Evolutionary conservation across 257 asterid species (phyloP).

Genomic region (Gentiana straminea): DNA sequence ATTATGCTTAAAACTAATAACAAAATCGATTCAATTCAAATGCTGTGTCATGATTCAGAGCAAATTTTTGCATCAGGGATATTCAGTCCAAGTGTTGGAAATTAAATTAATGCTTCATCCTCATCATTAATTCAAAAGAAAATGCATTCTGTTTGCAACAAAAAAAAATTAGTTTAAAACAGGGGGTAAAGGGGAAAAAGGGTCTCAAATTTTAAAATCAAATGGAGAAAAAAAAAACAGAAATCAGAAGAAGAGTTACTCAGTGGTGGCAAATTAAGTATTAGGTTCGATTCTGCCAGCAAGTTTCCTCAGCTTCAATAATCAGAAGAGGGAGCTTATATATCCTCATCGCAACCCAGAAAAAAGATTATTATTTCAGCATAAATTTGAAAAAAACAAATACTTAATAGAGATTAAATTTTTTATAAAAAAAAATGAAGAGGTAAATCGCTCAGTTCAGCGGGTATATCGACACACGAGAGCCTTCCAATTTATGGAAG

Average conservation of each 20-base stretch:
- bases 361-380: background rate
- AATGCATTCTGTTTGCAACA: too few relatives aligned
- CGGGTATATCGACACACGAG: conserved; percentile 80
- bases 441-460: conserved; percentile 71
- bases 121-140: too few relatives aligned
- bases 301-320: conserved; percentile 35
- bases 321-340: conserved; percentile 95
- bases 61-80: conserved; percentile 12
- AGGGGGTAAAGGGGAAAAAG: too few relatives aligned
- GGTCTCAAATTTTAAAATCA: background rate
- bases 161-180: too few relatives aligned
- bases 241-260: conserved; percentile 12
- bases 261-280: conserved; percentile 46
- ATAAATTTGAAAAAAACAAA: background rate
- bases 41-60: background rate
- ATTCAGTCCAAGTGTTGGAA: conserved; percentile 45
- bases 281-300: conserved; percentile 97
- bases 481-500: conserved; percentile 17
- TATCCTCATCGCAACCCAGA: conserved; percentile 47
- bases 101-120: background rate
- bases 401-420: background rate
- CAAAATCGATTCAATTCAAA: conserved; percentile 8
- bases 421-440: background rate
- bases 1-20: background rate
- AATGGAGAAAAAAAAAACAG: background rate